Evolutionary conservation across 768 basidiomycete genomes (phyloP).

Genomic region (Phlebiopsis flavidoalba): DNA sequence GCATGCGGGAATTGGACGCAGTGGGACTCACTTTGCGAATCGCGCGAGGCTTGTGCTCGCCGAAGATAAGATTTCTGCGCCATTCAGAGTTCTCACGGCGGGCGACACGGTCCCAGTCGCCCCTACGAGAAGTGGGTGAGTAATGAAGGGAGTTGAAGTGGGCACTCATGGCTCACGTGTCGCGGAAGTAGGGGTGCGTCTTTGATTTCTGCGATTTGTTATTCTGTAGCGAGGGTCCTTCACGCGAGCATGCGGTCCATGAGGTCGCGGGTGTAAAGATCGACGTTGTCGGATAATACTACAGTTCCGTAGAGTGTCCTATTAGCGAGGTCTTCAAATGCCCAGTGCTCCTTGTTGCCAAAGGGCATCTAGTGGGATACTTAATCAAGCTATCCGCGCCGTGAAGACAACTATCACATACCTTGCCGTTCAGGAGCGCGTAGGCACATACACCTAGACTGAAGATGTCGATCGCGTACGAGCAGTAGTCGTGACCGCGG

Average conservation of each 20-base stretch:
- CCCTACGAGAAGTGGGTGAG: neutral
- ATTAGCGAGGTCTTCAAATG: neutral
- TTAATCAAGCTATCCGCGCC: neutral
- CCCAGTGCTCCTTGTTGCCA: neutral
- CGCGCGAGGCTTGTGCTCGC: neutral
- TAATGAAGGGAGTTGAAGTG: neutral
- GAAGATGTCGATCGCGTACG: conserved; percentile 8
- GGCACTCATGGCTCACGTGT: neutral
- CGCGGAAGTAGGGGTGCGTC: conserved; percentile 3
- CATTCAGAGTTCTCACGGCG: neutral
- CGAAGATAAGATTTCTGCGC: neutral
- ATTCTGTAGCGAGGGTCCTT: conserved; percentile 5
- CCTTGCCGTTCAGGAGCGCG: neutral
- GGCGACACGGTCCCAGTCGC: conserved; percentile 5
- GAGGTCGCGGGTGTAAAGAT: neutral
- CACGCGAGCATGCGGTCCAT: conserved; percentile 3
- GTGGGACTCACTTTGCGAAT: neutral
- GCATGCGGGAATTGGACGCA: neutral
- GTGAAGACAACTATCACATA: neutral
- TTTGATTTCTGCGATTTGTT: conserved; percentile 7
- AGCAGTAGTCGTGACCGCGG: neutral
- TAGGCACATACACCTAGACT: neutral
- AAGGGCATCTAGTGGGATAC: conserved; percentile 4
- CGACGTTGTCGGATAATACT: neutral
- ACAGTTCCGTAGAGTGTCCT: neutral